phyloP scores from a whole-genome alignment of 2,329 filamentous ascomycete species.

The Metarhizium album region DNA sequence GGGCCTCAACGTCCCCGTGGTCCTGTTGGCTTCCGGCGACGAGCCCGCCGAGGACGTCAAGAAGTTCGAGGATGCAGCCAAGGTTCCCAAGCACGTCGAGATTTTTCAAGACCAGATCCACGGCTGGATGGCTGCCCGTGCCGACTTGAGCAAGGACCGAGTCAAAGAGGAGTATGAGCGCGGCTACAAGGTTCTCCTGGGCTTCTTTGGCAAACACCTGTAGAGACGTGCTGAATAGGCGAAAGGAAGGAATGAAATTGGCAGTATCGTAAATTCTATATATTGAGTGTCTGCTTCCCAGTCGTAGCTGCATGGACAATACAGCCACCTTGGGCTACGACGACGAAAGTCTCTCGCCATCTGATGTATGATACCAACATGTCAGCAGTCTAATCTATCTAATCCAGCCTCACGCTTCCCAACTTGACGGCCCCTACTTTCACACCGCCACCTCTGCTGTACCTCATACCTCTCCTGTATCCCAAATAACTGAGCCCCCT shows the following conservation, averaged over 20 bases:
- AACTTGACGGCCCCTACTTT: no score
- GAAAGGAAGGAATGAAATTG: background rate
- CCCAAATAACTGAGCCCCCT: no score
- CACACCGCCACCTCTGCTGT: no score
- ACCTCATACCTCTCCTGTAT: no score
- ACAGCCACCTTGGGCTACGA: no score
- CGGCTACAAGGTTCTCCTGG: constrained; percentile 47
- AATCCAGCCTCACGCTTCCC: no score
- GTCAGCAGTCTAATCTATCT: no score
- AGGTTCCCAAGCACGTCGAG: constrained; percentile 49
- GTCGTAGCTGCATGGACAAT: no score
- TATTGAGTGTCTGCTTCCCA: background rate
- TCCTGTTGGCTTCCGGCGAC: constrained; percentile 55
- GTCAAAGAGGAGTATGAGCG: constrained; percentile 52
- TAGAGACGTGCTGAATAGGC: constrained; percentile 12
- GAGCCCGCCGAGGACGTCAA: constrained; percentile 45
- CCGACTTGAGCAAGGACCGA: constrained; percentile 43
- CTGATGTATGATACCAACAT: no score
- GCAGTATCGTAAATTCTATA: background rate
- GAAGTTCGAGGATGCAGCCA: constrained; percentile 44
- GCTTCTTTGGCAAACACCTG: constrained; percentile 46
- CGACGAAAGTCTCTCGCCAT: no score
- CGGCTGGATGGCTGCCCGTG: constrained; percentile 63
- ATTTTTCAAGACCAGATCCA: constrained; percentile 58
- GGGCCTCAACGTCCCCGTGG: constrained; percentile 49